Evolutionary conservation across 2,329 filamentous ascomycete genomes (phyloP).

Genomic region (Pseudocercospora ulei): DNA sequence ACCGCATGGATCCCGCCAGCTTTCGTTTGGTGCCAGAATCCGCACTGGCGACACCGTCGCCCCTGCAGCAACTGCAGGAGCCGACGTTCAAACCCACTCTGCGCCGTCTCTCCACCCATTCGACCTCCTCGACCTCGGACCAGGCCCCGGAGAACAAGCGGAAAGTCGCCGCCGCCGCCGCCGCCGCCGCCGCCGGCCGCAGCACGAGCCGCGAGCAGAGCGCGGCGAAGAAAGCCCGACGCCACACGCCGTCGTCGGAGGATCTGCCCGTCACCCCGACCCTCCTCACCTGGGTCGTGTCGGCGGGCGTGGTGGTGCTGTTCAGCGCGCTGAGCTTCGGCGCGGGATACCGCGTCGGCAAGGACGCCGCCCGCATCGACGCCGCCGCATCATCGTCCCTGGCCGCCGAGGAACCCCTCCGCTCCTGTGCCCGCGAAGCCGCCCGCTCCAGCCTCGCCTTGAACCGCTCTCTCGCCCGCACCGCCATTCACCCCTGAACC

Average conservation of each 20-base stretch:
- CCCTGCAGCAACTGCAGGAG: slow-evolving; percentile 24
- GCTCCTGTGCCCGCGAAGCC: slow-evolving; percentile 31
- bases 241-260: slow-evolving; percentile 23
- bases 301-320: slow-evolving; percentile 54
- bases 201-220: slow-evolving; percentile 41
- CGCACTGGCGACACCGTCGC: slow-evolving; percentile 36
- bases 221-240: slow-evolving; percentile 39
- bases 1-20: slow-evolving; percentile 43
- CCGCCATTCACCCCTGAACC: slow-evolving; percentile 28
- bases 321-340: slow-evolving; percentile 57
- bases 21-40: slow-evolving; percentile 54
- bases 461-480: slow-evolving; percentile 29
- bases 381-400: slow-evolving; percentile 20
- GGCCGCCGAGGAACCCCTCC: slow-evolving; percentile 21
- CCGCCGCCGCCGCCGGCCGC: slow-evolving; percentile 30
- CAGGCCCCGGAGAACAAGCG: slow-evolving; percentile 38
- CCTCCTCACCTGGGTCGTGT: slow-evolving; percentile 56
- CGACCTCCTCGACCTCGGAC: slow-evolving; percentile 28
- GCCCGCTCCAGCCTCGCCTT: slow-evolving; percentile 30
- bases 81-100: slow-evolving; percentile 34
- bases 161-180: slow-evolving; percentile 34
- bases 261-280: slow-evolving; percentile 47
- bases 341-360: slow-evolving; percentile 53
- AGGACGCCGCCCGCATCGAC: slow-evolving; percentile 37
- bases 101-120: slow-evolving; percentile 28